Conservation (phyloP, 805 yeast genomes). For the Metschnikowia kunwiensis region DNA sequence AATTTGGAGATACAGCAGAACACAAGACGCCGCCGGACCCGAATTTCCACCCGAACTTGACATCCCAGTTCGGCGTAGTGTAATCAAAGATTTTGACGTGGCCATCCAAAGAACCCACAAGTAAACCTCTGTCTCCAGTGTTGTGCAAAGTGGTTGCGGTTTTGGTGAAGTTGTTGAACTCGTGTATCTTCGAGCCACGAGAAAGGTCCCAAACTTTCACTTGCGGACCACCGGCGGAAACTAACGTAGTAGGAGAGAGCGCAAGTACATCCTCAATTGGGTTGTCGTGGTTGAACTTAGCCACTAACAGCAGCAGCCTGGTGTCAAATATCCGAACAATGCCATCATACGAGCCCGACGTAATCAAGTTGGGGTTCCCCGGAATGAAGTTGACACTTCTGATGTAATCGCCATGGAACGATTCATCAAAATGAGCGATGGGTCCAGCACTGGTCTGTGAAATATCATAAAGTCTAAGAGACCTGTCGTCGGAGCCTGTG, state of each 20-base stretch:
- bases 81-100: constrained; percentile 94
- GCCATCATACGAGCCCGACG: constrained; percentile 95
- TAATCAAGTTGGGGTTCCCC: constrained; percentile 69
- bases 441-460: constrained; percentile 71
- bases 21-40: constrained; percentile 84
- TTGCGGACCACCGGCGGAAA: constrained; percentile 76
- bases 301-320: constrained; percentile 56
- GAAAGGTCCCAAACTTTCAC: constrained; percentile 91
- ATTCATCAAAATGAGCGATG: constrained; percentile 52
- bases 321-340: constrained; percentile 79
- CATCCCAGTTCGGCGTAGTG: constrained; percentile 69
- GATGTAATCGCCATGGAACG: constrained; percentile 84
- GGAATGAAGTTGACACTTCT: constrained; percentile 80
- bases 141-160: constrained; percentile 82
- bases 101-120: constrained; percentile 95
- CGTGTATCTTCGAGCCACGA: constrained; percentile 66
- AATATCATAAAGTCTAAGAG: constrained; percentile 85
- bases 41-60: constrained; percentile 95
- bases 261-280: constrained; percentile 88
- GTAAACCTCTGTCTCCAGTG: constrained; percentile 72
- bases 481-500: constrained; percentile 89
- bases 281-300: constrained; percentile 61
- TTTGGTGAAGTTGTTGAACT: constrained; percentile 84
- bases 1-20: constrained; percentile 82
- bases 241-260: constrained; percentile 67